Conservation (phyloP, 805 yeast species). For the Monosporozyma yasuniensis region DNA sequence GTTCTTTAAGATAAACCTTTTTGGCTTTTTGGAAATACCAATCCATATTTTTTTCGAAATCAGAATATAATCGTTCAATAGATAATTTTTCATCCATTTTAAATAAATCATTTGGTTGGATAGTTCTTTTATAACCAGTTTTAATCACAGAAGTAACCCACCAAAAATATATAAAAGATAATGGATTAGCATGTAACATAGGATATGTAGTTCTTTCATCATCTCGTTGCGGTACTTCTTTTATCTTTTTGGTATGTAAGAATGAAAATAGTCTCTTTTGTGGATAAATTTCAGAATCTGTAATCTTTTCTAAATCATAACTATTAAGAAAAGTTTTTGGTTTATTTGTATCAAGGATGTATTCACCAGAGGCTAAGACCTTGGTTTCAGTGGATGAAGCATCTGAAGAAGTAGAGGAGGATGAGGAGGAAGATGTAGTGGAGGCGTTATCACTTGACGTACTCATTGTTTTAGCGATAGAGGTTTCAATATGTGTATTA, state of each 20-base stretch:
- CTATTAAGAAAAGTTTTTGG: conserved; percentile 27
- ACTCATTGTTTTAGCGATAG: background rate
- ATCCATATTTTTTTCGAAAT: conserved; percentile 32
- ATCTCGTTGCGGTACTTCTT: conserved; percentile 38
- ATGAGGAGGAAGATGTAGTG: background rate
- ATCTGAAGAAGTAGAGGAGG: background rate
- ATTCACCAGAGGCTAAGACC: conserved; percentile 18
- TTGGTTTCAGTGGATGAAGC: conserved; percentile 1
- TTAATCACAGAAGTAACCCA: conserved; percentile 59
- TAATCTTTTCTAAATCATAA: conserved; percentile 30
- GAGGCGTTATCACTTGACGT: background rate
- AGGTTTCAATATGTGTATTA: background rate
- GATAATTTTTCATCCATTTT: conserved; percentile 35
- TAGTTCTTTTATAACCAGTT: conserved; percentile 64
- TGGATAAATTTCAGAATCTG: conserved; percentile 27
- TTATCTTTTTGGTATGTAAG: conserved; percentile 40
- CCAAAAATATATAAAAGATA: conserved; percentile 46
- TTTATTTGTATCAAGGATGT: conserved; percentile 20
- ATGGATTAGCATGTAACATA: conserved; percentile 34
- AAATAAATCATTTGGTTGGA: conserved; percentile 55
- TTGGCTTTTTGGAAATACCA: conserved; percentile 29
- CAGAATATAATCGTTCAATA: conserved; percentile 34
- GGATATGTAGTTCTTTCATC: conserved; percentile 47
- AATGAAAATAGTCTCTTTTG: conserved; percentile 46
- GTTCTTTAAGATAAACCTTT: conserved; percentile 21